Evolutionary conservation across 371 early-diverging fungal species (phyloP), one percentile per base, ranked within the genome.

Genomic region (Nematocida homosporus): DNA sequence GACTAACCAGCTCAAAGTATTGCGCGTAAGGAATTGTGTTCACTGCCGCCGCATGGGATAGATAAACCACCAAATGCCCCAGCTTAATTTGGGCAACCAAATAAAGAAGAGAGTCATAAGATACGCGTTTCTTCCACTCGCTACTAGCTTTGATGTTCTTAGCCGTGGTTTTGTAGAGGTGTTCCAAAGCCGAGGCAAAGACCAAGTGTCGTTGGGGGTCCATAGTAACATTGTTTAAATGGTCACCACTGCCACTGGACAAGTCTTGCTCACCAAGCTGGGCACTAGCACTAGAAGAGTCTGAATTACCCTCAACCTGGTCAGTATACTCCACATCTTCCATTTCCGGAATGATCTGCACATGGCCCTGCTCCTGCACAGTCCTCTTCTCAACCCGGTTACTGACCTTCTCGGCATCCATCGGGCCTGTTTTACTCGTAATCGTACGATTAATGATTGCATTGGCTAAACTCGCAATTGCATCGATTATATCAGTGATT

Each of bases 331-430:
- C 10, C 5, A 61, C 63, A 27, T 68, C 30, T 40, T 68, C 56
- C 68, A 57, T 68, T 32, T 72, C 75, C 41, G 75, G 75, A 23
- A 72, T 52, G n/a, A 72, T 72, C 6, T 42, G 10, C 18, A 47
- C 47, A 32, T 67, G 55, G 27, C 8, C 27, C n/a, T n/a, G n/a
- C 13, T 44, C 44, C 20, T 20, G 44, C 34, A 27, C 44, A 1
- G 32, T 0, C n/a, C 38, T 61, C 1, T 32, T 60, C 32, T 61
- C 6, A 4, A 50, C 23, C 37, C 18, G 29, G 34, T 61, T 72
- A 13, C 23, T 32, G 16, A 72, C 20, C 6, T 25, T 10, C 0
- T 25, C 25, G 13, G 3, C 6, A 25, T 59, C 37, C 1, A 10
- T 37, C 6, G 8, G 6, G 3, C 29, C 47, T 5, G 8, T 6